Base-by-base conservation (phyloP, 345 rosid species). In the Crucihimalaya himalaica region DNA sequence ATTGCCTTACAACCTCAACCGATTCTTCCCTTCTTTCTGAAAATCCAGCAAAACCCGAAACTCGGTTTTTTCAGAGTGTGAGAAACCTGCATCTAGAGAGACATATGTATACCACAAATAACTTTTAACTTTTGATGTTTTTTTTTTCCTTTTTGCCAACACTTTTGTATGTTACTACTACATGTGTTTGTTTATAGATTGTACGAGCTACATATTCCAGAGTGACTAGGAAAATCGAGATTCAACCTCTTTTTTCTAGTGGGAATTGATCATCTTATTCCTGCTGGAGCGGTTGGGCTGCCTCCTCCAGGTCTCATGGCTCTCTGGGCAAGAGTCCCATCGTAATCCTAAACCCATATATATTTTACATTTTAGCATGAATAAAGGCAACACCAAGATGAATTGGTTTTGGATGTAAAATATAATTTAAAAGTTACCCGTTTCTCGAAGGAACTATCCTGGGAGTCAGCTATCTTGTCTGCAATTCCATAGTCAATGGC, bases 401-500 rank as follows among this genome's bases (percentile, higher is more conserved):
- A 62, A 69, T 48, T 70, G 62, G 55, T 39, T 47, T 21, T 37
- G 12, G 32, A 16, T 53, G 14, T 21, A 45, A 46, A 37, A 20
- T 19, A 11, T 35, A 35, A n/a, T 14, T 19, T 43, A 47, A 63
- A 60, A 19, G 48, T 55, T 85, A 89, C 96, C 86, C 86, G 76
- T 76, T 81, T 86, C 81, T 88, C 87, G 21, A 77, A 93, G 14
- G 89, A 86, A 27, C 63, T 56, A 62, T 89, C 88, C 53, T 71
- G 80, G 1, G 89, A 79, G 82, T 80, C 81, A 15, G 88, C 77
- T 55, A 89, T 79, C 82, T 88, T 89, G 83, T 95, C 99, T 31
- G 86, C 99, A 50, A 95, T 66, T 43, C 99, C 99, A 69, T 89
- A 91, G 46, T 87, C 97, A 32, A 91, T 84, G 16, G 95, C 96